Evolutionary conservation across 163 green algal species (phyloP).

Genomic region (Coccomyxa subellipsoidea): DNA sequence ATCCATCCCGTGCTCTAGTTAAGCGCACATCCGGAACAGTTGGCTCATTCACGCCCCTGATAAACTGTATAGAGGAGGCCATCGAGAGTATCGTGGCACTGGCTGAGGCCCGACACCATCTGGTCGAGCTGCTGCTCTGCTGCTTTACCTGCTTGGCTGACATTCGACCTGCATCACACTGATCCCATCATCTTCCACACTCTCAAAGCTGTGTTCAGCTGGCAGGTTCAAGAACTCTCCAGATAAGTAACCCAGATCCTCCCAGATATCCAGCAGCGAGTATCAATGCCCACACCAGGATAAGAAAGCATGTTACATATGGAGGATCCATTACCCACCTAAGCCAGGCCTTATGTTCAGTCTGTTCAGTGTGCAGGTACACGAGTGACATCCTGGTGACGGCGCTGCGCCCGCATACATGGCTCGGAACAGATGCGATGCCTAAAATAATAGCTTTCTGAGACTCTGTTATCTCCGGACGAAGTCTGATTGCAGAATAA

Average conservation of each 20-base stretch:
- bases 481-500: not conserved
- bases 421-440: not conserved
- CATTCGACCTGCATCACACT: not conserved
- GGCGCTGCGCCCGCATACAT: not conserved
- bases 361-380: not conserved
- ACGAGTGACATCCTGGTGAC: constrained; percentile 1
- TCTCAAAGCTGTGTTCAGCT: not conserved
- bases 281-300: too few species aligned
- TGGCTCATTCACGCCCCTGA: constrained; percentile 85
- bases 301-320: not conserved
- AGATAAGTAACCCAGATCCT: not conserved
- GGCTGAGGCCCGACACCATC: not conserved
- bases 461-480: not conserved
- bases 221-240: not conserved
- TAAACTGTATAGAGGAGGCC: constrained; percentile 71
- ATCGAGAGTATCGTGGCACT: constrained; percentile 9
- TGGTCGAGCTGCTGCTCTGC: not conserved
- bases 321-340: not conserved
- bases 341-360: not conserved
- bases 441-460: not conserved
- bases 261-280: not conserved
- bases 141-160: not conserved
- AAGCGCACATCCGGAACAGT: constrained; percentile 89
- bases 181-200: not conserved
- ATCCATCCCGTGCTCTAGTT: constrained; percentile 81